These are phyloP conservation scores for Asclepias syriaca DNA, from an alignment of 257 asterid genomes.

Conservation along the genomic window DNA sequence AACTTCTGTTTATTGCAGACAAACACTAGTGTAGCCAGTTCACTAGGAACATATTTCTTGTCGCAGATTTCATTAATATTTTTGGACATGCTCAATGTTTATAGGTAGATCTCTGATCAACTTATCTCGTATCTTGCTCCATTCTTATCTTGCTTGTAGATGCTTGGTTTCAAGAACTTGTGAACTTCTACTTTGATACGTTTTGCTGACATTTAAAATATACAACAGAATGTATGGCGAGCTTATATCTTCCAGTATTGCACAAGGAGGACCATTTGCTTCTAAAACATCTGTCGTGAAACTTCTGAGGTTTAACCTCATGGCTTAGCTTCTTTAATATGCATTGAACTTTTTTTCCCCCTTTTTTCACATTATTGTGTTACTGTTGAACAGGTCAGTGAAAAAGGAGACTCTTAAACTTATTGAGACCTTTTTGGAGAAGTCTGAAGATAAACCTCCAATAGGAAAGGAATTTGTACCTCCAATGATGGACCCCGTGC, in stretches of 20 bases:
- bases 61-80: slow-evolving; percentile 79
- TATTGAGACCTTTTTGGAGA: slow-evolving; percentile 90
- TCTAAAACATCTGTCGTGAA: slow-evolving; percentile 81
- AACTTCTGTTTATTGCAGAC: slow-evolving; percentile 51
- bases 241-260: slow-evolving; percentile 80
- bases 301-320: slow-evolving; percentile 65
- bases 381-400: slow-evolving; percentile 62
- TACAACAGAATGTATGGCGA: slow-evolving; percentile 94
- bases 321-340: not conserved
- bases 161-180: not conserved
- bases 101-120: slow-evolving; percentile 43
- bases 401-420: slow-evolving; percentile 96
- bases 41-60: slow-evolving; percentile 85
- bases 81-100: slow-evolving; percentile 96
- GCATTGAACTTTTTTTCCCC: slow-evolving; percentile 4
- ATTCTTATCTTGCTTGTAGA: not conserved
- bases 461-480: slow-evolving; percentile 93
- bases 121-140: not conserved
- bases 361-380: slow-evolving; percentile 10
- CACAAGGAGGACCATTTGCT: slow-evolving; percentile 98
- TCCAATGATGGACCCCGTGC: slow-evolving; percentile 98
- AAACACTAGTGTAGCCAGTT: slow-evolving; percentile 83
- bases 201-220: not conserved
- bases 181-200: not conserved
- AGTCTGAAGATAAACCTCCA: slow-evolving; percentile 90